Percentiles rank a stretch among this genome's conserved stretches.
Conservation (phyloP, 78 protist species). For the Dictyostelium discoideum region dicty_2.7 NC_007091.3:1402501-1403000, state of each 20-base stretch:
- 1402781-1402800: conserved; percentile 70
- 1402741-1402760: conserved; percentile 82
- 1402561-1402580: conserved; percentile 91
- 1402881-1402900: conserved; percentile 88
- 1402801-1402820: conserved; percentile 86
- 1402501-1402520: conserved; percentile 15
- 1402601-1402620: conserved; percentile 96
- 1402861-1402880: conserved; percentile 86
- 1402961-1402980: conserved; percentile 96
- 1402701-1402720: conserved; percentile 93
- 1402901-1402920: conserved; percentile 92
- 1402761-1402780: conserved; percentile 74
- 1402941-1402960: conserved; percentile 89
- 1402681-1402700: conserved; percentile 84
- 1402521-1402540: conserved; percentile 31
- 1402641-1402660: conserved; percentile 84
- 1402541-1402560: conserved; percentile 42
- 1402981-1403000: conserved; percentile 96
- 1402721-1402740: conserved; percentile 90
- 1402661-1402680: background rate
- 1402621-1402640: conserved; percentile 84
- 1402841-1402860: conserved; percentile 84
- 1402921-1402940: conserved; percentile 90
- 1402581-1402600: conserved; percentile 97
- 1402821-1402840: conserved; percentile 95